Percentiles rank a stretch among this genome's conserved stretches.
Evolutionary conservation across 148 eudicot genomes (phyloP).

Genomic region (Vaccinium corymbosum): DNA sequence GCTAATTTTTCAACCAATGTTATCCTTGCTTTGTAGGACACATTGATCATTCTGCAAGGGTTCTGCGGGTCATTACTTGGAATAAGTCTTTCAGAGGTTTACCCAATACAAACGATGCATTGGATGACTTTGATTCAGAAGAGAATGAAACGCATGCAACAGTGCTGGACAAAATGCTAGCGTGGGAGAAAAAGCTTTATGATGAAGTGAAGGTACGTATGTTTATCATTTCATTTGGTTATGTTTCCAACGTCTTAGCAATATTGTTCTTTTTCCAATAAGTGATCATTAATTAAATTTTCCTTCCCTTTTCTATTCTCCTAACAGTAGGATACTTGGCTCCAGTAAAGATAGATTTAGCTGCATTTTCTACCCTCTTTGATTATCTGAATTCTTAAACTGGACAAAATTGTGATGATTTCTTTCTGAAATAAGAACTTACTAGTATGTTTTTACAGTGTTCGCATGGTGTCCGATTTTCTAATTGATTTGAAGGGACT

Average conservation of each 20-base stretch:
- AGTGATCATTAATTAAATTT: neutral
- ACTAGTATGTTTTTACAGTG: neutral
- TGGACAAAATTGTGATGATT: neutral
- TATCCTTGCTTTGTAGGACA: slow-evolving; percentile 50
- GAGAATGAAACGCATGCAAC: slow-evolving; percentile 96
- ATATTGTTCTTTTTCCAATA: neutral
- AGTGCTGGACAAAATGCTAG: slow-evolving; percentile 89
- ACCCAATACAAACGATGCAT: slow-evolving; percentile 43
- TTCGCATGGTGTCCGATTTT: neutral
- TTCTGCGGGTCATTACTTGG: slow-evolving; percentile 96
- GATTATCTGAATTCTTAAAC: neutral
- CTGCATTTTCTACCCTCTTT: neutral
- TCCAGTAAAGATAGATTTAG: neutral
- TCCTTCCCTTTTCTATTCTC: neutral
- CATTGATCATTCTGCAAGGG: slow-evolving; percentile 89
- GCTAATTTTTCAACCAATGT: slow-evolving; percentile 12
- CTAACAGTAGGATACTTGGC: neutral
- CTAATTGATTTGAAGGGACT: neutral
- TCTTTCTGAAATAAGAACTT: neutral
- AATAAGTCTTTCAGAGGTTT: slow-evolving; percentile 84
- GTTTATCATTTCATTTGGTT: slow-evolving; percentile 1
- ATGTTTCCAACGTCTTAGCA: neutral
- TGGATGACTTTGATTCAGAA: slow-evolving; percentile 83
- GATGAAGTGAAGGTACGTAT: slow-evolving; percentile 87
- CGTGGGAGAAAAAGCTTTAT: slow-evolving; percentile 97